These are phyloP conservation scores for Fraxinus floribunda DNA, from an alignment of 305 asterid species.

Conservation along the genomic window DNA sequence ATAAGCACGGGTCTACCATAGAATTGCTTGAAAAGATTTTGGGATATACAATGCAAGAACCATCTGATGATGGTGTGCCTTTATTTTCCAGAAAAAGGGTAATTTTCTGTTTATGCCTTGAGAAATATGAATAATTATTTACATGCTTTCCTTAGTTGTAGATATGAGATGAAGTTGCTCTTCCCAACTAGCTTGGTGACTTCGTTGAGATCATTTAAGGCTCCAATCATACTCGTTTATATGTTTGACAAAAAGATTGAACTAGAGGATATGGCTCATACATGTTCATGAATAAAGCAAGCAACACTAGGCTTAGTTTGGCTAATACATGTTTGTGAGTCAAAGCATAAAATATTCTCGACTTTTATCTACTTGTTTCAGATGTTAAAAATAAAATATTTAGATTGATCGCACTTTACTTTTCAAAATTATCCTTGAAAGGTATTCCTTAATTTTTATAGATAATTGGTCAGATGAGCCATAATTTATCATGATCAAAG, in stretches of 20 bases:
- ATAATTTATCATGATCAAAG: neutral
- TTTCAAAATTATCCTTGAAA: neutral
- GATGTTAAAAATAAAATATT: neutral
- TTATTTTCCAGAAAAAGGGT: neutral
- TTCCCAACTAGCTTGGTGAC: neutral
- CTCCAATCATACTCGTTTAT: neutral
- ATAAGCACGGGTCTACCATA: neutral
- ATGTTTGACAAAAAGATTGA: neutral
- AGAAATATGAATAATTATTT: neutral
- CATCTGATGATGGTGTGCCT: neutral
- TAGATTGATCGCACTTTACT: neutral
- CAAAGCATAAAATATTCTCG: neutral
- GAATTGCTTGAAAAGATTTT: neutral
- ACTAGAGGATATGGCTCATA: neutral
- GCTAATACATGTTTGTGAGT: neutral
- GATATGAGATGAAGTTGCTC: neutral
- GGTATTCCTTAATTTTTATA: neutral
- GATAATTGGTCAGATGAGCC: neutral
- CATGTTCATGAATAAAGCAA: neutral
- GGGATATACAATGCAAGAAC: neutral
- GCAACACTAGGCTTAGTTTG: neutral
- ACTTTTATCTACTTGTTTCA: neutral
- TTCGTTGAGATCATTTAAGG: neutral
- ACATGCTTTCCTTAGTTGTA: neutral
- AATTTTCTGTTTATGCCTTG: neutral